Evolutionary conservation across 1,139 yeast genomes (phyloP), one percentile per base, ranked within the genome.

Genomic region (Pichia sp.): DNA sequence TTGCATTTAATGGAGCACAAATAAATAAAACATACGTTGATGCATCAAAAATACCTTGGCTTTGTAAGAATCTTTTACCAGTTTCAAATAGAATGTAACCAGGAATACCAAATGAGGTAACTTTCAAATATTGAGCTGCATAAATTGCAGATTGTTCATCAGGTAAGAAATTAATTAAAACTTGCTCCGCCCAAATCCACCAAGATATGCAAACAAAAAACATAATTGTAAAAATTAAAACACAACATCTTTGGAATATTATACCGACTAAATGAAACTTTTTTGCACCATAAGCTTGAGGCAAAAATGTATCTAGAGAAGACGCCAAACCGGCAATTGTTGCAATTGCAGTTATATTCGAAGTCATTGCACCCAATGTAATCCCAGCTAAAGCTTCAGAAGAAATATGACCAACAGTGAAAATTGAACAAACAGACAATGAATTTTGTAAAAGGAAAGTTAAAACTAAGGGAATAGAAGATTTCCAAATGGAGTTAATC

Each of bases 331-430:
- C 84, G 52, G 79, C 80, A 51, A 79, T 79, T 16, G 81, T 74
- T 4, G 83, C 80, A 57, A 79, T 78, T 10, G 83, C 83, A 3
- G 83, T 75, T 45, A 80, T 79, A 57, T 78, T 79, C 5, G 81
- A 80, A 14, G 82, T 77, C 84, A 80, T 80, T 4, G 82, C 74
- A n/a, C 84, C 84, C 71, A 80, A 72, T 2, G 81, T 76, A 22
- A 79, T 83, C 3, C 84, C 84, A 4, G 83, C 84, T 54, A 80
- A 71, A 52, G 80, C 83, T 30, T 76, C 73, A 1, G 82, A 77
- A 10, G 84, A 83, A 42, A 80, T 69, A 57, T 79, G 83, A 18
- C 85, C 84, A 31, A 80, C 84, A 25, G 77, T 74, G 58, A 80
- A 76, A 10, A 80, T 80, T 0, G 83, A 79, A 19, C 79, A 81